Conservation (phyloP, 2,329 filamentous ascomycete genomes). For the Cryoendolithus antarcticus region DNA sequence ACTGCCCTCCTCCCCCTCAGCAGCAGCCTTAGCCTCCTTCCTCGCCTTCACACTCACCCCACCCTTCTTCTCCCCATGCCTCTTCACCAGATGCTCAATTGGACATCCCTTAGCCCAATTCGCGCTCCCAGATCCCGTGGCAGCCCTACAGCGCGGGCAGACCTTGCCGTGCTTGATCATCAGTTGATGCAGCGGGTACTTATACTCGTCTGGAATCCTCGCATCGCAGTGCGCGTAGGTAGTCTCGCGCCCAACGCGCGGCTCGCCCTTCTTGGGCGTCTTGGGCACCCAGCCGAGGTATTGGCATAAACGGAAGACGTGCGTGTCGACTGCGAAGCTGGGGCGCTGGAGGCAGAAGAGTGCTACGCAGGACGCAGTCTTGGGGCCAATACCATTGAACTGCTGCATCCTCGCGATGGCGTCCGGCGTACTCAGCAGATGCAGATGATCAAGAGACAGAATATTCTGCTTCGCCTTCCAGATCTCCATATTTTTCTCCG, state of each 20-base stretch:
- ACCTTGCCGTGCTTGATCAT: slow-evolving; percentile 51
- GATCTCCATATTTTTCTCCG: slow-evolving; percentile 46
- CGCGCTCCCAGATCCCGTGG: slow-evolving; percentile 47
- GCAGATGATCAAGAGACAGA: slow-evolving; percentile 53
- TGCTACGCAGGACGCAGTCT: slow-evolving; percentile 52
- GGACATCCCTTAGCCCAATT: slow-evolving; percentile 53
- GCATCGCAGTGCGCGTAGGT: slow-evolving; percentile 50
- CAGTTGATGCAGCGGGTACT: slow-evolving; percentile 51
- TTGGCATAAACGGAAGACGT: slow-evolving; percentile 51
- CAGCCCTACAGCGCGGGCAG: slow-evolving; percentile 48
- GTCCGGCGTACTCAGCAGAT: slow-evolving; percentile 41
- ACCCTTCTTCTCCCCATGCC: slow-evolving; percentile 43
- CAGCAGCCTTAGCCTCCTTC: slow-evolving; percentile 52
- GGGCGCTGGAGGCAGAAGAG: slow-evolving; percentile 53
- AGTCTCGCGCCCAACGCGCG: slow-evolving; percentile 35
- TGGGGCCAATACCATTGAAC: slow-evolving; percentile 53
- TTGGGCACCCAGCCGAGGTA: slow-evolving; percentile 51
- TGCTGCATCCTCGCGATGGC: slow-evolving; percentile 46
- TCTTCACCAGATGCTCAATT: slow-evolving; percentile 50
- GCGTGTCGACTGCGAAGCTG: slow-evolving; percentile 54
- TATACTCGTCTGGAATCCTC: slow-evolving; percentile 47
- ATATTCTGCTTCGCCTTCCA: slow-evolving; percentile 44
- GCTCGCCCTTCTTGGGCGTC: slow-evolving; percentile 29
- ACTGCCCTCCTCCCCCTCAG: slow-evolving; percentile 64
- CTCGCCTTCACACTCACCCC: slow-evolving; percentile 17